phyloP scores from a whole-genome alignment of 2,329 filamentous ascomycete genomes.

The Penicillium crustosum region DNA sequence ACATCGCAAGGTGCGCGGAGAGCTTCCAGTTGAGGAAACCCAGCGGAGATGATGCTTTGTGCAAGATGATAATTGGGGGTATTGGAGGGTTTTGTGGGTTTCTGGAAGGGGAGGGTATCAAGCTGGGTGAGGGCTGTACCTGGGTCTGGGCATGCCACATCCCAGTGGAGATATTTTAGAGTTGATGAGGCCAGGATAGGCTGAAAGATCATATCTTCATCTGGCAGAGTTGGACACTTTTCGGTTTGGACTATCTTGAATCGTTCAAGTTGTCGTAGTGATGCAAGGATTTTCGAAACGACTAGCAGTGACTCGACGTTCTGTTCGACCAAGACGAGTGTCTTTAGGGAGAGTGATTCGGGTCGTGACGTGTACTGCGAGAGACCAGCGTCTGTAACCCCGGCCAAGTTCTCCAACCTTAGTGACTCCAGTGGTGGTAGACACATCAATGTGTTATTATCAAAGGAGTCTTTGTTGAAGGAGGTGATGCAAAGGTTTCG shows the following conservation, averaged over 20 bases:
- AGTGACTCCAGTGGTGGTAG: conserved; percentile 55
- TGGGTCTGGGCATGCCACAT: conserved; percentile 45
- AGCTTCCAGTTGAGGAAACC: conserved; percentile 43
- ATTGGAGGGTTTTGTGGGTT: conserved; percentile 34
- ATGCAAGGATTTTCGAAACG: conserved; percentile 53
- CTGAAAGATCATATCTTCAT: conserved; percentile 46
- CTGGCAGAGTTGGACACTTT: conserved; percentile 47
- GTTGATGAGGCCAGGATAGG: conserved; percentile 51
- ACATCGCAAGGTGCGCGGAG: conserved; percentile 48
- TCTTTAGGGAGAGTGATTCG: conserved; percentile 47
- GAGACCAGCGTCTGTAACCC: conserved; percentile 57
- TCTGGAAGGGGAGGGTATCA: conserved; percentile 40
- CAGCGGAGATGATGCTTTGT: conserved; percentile 44
- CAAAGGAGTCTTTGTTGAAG: conserved; percentile 55
- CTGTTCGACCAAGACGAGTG: conserved; percentile 54
- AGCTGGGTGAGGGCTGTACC: conserved; percentile 38
- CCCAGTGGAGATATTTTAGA: conserved; percentile 59
- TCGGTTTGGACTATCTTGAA: conserved; percentile 55
- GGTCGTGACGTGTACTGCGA: conserved; percentile 51
- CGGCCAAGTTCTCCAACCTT: conserved; percentile 56
- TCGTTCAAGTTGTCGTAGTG: conserved; percentile 46
- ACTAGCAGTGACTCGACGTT: conserved; percentile 54
- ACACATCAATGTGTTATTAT: conserved; percentile 54
- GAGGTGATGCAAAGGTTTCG: conserved; percentile 56
- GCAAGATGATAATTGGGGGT: conserved; percentile 46